Base-by-base conservation (phyloP, 2,329 filamentous ascomycete genomes). In the Trichoderma pleuroti region DNA sequence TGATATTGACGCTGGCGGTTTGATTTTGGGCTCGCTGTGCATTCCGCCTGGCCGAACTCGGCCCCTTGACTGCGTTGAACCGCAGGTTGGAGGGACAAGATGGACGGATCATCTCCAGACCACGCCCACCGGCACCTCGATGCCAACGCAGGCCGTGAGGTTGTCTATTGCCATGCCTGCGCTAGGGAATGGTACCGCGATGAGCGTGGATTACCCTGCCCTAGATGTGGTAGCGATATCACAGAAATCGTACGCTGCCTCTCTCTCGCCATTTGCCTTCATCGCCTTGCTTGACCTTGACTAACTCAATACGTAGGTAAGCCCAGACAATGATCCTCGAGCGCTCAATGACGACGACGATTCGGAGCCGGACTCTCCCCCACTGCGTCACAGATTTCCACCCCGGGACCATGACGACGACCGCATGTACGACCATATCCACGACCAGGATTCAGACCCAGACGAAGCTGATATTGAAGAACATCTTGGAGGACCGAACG, bases 91-190 rank as follows among this genome's bases (percentile, higher is more conserved):
- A 80, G 74, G 80, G 79, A 74, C 77, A 80, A 72, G n/a, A 83
- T 83, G 82, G 78, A 78, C 72, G 11, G 46, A 5, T 14, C 46
- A 24, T 82, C 79, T 28, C 74, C 73, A 62, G 68, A 68, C 46
- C 71, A 71, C 28, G 61, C 59, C 57, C 74, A 75, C 36, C 75
- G 75, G 56, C 85, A 84, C 75, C 83, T 90, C 70, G 85, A 87
- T 77, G 84, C 85, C 73, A 81, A 80, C 26, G 76, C 79, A 6
- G 82, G 82, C 72, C 85, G 88, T 73, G 92, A 97, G 78, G 88
- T 95, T 74, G 91, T 98, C 68, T 97, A 87, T 80, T 99, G 96
- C 81, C 93, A 98, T 81, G 83, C 86, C 72, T 98, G 96, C 82
- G 80, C 86, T 66, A 83, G 92, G 73, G 91, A 97, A 79, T 98